Conservation (phyloP, 2,329 filamentous ascomycete species). For the Paraphaeosphaeria minitans region DNA sequence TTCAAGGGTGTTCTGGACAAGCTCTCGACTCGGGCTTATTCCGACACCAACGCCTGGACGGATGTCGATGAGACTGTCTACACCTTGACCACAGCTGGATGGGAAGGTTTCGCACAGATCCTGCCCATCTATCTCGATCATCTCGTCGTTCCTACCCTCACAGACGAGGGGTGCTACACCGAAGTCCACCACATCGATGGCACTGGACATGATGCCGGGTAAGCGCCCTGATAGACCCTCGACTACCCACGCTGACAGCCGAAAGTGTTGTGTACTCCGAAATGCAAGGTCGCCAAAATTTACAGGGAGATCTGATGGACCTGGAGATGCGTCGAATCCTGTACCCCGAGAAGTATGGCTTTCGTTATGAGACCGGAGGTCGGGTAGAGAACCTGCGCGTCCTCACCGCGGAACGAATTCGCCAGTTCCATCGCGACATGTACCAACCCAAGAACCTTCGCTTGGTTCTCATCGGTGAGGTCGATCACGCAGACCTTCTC, state of each 20-base stretch:
- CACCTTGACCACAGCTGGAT: slow-evolving; percentile 91
- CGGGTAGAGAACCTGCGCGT: slow-evolving; percentile 91
- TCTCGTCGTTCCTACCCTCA: slow-evolving; percentile 86
- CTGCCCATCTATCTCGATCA: slow-evolving; percentile 95
- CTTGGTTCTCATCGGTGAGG: slow-evolving; percentile 87
- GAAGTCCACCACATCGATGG: slow-evolving; percentile 97
- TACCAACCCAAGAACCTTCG: slow-evolving; percentile 97
- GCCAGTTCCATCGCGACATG: slow-evolving; percentile 95
- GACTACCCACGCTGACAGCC: slow-evolving; percentile 16
- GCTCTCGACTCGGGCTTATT: slow-evolving; percentile 90
- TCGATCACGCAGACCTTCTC: slow-evolving; percentile 80
- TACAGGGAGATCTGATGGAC: slow-evolving; percentile 84
- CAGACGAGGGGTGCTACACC: slow-evolving; percentile 89
- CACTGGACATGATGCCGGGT: slow-evolving; percentile 85
- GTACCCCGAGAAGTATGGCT: slow-evolving; percentile 88
- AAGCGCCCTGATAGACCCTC: slow-evolving; percentile 9
- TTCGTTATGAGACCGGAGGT: slow-evolving; percentile 96
- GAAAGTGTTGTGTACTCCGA: slow-evolving; percentile 89
- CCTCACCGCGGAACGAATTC: slow-evolving; percentile 85
- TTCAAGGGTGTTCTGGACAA: slow-evolving; percentile 97
- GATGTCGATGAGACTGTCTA: slow-evolving; percentile 96
- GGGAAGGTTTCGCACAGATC: slow-evolving; percentile 95
- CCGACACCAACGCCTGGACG: slow-evolving; percentile 95
- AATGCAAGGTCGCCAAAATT: slow-evolving; percentile 95
- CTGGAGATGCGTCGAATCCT: slow-evolving; percentile 77